Conservation (phyloP, 2,329 filamentous ascomycete species). For the Penicillium nordicum region DNA sequence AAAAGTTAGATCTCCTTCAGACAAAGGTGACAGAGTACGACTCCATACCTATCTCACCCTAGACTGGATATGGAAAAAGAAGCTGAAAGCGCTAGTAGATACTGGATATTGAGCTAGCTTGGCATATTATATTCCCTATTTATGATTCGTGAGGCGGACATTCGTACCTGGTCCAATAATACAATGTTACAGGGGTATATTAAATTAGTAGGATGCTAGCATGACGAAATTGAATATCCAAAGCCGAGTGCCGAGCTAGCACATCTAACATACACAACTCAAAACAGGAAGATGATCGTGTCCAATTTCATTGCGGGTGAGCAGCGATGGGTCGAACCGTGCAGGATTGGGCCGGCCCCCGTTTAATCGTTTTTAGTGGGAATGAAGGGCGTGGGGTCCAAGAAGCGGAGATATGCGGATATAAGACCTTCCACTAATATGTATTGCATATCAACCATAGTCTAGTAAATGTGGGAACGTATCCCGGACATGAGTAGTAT, state of each 20-base stretch:
- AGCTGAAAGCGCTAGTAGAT: neutral
- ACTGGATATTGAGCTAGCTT: constrained; percentile 2
- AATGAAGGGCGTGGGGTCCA: constrained; percentile 4
- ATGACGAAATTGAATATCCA: neutral
- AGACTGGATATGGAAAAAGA: constrained; percentile 1
- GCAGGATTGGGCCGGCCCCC: neutral
- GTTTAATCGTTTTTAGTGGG: neutral
- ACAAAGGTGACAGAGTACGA: constrained; percentile 4
- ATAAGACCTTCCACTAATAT: neutral
- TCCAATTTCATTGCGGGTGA: neutral
- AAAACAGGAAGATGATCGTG: neutral
- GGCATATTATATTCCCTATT: neutral
- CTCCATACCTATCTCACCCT: neutral
- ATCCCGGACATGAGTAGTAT: neutral
- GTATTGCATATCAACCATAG: neutral
- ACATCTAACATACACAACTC: neutral
- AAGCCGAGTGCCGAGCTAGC: neutral
- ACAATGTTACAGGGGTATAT: neutral
- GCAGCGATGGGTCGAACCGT: neutral
- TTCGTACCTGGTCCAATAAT: neutral
- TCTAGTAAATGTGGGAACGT: neutral
- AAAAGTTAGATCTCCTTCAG: constrained; percentile 4
- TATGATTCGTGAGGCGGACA: neutral
- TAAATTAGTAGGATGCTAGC: neutral
- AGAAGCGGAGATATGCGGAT: constrained; percentile 4